phyloP scores from a whole-genome alignment of 1,284 basidiomycete species.

The Ceratobasidium sp. region DNA sequence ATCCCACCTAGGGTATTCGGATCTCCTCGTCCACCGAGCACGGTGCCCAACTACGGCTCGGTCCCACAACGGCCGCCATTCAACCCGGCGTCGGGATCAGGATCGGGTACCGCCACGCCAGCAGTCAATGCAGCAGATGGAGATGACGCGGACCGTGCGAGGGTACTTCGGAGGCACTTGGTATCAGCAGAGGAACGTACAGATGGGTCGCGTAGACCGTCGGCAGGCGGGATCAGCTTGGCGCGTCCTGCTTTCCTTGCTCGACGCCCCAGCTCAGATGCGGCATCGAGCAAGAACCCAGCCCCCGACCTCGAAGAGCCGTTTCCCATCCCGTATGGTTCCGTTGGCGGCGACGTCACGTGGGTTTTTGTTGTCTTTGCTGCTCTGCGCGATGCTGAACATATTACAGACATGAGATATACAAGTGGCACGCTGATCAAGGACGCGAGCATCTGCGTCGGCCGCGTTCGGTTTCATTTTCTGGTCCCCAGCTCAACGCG shows the following conservation, averaged over 20 bases:
- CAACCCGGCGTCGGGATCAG: conserved; percentile 26
- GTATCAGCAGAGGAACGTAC: conserved; percentile 78
- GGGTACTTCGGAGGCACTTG: conserved; percentile 82
- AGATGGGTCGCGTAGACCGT: conserved; percentile 49
- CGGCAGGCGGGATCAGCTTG: conserved; percentile 43
- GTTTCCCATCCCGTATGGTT: conserved; percentile 87
- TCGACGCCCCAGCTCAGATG: conserved; percentile 46
- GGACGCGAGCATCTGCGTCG: conserved; percentile 67
- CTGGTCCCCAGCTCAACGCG: conserved; percentile 68
- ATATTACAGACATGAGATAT: conserved; percentile 81
- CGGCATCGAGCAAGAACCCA: conserved; percentile 39
- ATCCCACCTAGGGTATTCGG: conserved; percentile 31
- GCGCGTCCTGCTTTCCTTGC: conserved; percentile 23
- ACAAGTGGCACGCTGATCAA: conserved; percentile 91
- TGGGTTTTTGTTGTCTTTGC: conserved; percentile 63
- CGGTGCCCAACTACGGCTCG: conserved; percentile 39
- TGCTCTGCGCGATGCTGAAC: conserved; percentile 47
- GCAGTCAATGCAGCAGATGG: conserved; percentile 54
- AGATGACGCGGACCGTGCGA: conserved; percentile 83
- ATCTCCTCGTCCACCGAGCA: conserved; percentile 34
- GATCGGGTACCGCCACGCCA: conserved; percentile 39
- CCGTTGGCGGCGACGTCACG: conserved; percentile 90
- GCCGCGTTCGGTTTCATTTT: conserved; percentile 78
- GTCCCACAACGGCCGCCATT: conserved; percentile 28
- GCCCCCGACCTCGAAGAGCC: conserved; percentile 67